Evolutionary conservation across 129 eudicot species (phyloP), one percentile per base, ranked within the genome.

Genomic region (carrot (Daucus carota)): DNA sequence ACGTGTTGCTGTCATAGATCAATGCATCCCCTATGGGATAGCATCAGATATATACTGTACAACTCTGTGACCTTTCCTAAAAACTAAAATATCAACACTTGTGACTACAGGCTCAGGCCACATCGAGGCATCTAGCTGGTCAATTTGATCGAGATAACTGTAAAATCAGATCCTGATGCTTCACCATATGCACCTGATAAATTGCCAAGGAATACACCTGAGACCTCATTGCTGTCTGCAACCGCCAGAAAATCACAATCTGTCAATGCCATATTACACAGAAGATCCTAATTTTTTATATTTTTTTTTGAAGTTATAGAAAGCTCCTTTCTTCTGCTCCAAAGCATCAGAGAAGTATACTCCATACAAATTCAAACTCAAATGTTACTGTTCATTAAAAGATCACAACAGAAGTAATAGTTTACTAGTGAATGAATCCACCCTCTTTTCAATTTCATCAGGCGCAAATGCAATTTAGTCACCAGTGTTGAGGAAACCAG

Each of bases 181-280:
- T 78, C 76, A 75, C 77, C 81, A 45, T 57, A 69, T 62, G 87
- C 66, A 80, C 73, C 81, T 67, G 86, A 70, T 33, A 16, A 15
- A 62, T 63, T 42, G 84, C 84, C 83, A 11, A 32, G 52, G 63
- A 81, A 82, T 62, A 82, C 73, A 81, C 50, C 44, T 34, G 42
- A 31, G 70, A 29, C 70, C 70, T 63, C 70, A 29, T 29, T 26
- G 38, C 22, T 83, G 88, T 45, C 82, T 86, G 31, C 85, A 87
- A 77, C 91, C 83, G 83, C 63, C 31, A 70, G 42, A 41, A 40
- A 60, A 69, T 71, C 22, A 59, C 33, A 63, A 63, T 63, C 29
- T 29, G 70, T 63, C 70, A 63, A n/a, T 12, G 10, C 15, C 65
- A 62, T 62, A 14, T 13, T 34, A 12, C 22, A 26, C 9, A 60